Percentiles rank a stretch among this genome's conserved stretches.
Conservation (phyloP, 2,329 filamentous ascomycete genomes). For the Aspergillus sp. region DNA sequence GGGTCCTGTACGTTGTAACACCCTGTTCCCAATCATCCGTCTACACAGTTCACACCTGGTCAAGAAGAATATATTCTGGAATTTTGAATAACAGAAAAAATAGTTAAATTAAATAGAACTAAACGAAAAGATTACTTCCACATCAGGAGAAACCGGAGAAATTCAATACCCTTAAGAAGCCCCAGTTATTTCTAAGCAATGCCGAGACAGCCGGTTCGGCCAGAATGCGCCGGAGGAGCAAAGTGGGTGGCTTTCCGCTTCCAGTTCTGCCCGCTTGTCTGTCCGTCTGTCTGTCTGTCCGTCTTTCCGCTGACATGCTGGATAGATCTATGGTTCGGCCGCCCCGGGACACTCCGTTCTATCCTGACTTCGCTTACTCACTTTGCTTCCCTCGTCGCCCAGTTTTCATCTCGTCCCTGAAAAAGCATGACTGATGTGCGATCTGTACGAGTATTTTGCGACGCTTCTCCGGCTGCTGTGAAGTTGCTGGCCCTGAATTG, state of each 20-base stretch:
- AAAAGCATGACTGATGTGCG: slow-evolving; percentile 21
- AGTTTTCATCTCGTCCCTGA: background rate
- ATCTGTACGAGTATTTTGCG: slow-evolving; percentile 9
- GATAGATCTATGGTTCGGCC: slow-evolving; percentile 15
- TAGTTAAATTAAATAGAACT: no score
- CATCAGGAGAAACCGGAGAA: no score
- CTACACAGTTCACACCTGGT: no score
- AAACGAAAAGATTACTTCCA: no score
- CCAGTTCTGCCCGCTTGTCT: slow-evolving; percentile 11
- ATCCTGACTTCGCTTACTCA: background rate
- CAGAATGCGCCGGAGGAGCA: slow-evolving; percentile 5
- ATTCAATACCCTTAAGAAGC: background rate
- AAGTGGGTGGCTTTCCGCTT: slow-evolving; percentile 20
- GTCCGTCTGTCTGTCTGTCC: background rate
- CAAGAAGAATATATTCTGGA: no score
- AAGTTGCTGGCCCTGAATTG: slow-evolving; percentile 21
- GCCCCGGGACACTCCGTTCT: slow-evolving; percentile 1
- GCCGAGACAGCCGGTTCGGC: slow-evolving; percentile 18
- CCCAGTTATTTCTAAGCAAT: slow-evolving; percentile 7
- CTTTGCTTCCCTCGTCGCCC: background rate
- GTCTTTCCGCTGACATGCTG: slow-evolving; percentile 5
- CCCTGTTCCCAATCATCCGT: no score
- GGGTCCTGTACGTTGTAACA: no score
- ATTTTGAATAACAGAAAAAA: no score
- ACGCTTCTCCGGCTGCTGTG: slow-evolving; percentile 14